Base-by-base conservation (phyloP, 495 filamentous ascomycete genomes). In the Penicillium malachiteum region DNA sequence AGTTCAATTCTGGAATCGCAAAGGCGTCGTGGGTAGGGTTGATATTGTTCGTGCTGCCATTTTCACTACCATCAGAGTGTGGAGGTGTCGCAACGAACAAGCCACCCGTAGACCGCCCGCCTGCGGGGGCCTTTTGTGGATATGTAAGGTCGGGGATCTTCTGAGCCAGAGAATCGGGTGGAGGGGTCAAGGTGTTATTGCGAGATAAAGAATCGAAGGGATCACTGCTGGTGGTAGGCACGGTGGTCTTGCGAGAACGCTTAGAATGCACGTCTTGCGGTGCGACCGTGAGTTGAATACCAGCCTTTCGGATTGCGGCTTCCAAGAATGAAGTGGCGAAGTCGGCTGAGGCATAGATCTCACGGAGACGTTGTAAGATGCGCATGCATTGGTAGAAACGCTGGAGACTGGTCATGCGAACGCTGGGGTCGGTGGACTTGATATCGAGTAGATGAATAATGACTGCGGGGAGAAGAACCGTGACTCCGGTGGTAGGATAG, bases 361-460 rank as follows among this genome's bases (percentile, higher is more conserved):
- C 89, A 31, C 89, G 84, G 12, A 96, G 79, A 44, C 82, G 82
- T 61, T 88, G 81, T 71, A 96, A 84, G 50, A 93, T 90, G 38
- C 83, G 81, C 87, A 94, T 92, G 75, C 91, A 94, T 64, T 90
- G 82, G 64, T 83, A 85, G 74, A 95, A 96, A 47, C 89, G 88
- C 47, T 85, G 81, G 46, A 89, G 76, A 52, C 87, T 88, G 34
- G 82, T 73, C 55, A 84, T 81, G 18, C 88, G 80, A 13, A 87
- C 83, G 44, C 81, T 82, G 14, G 82, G 81, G 54, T 89, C 81
- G 41, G 80, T 86, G 38, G 85, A 87, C 63, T 92, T 95, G 78
- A 94, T 92, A 63, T 95, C 90, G 3, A 96, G 81, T 16, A 96
- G 78, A 64, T 96, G 90, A 51, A 95, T 92, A 57, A 96, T 95